phyloP scores from a whole-genome alignment of 805 yeast genomes.

The Candida namnaoensis region DNA sequence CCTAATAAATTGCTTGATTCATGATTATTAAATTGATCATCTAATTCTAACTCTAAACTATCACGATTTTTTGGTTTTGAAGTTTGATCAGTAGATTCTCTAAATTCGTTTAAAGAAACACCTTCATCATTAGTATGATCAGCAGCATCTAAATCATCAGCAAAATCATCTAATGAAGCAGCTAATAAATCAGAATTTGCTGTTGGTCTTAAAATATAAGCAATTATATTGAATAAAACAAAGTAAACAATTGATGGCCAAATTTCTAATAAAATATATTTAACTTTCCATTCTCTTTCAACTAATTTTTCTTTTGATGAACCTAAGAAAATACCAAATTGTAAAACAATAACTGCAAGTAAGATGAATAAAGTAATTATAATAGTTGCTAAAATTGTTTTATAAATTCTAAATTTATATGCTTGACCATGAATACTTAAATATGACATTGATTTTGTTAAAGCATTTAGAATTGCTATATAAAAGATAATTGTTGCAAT shows the following conservation, averaged over 20 bases:
- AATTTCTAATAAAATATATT: conserved; percentile 77
- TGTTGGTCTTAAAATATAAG: conserved; percentile 91
- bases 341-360: conserved; percentile 54
- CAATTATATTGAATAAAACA: conserved; percentile 66
- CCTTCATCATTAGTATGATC: conserved; percentile 28
- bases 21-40: conserved; percentile 2
- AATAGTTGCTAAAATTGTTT: conserved; percentile 58
- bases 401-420: conserved; percentile 78
- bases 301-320: conserved; percentile 62
- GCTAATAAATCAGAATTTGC: conserved; percentile 86
- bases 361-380: conserved; percentile 58
- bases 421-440: conserved; percentile 76
- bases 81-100: too few relatives aligned
- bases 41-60: conserved; percentile 5
- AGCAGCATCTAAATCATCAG: conserved; percentile 56
- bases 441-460: conserved; percentile 60
- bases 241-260: conserved; percentile 87
- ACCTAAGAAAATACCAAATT: conserved; percentile 55
- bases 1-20: too few relatives aligned
- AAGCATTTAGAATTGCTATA: conserved; percentile 57
- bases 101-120: too few relatives aligned
- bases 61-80: too few relatives aligned
- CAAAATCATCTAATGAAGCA: conserved; percentile 82
- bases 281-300: conserved; percentile 78
- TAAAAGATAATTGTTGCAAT: conserved; percentile 62